Base-by-base conservation (phyloP, 208 protist genomes). In the Trypanosoma brucei region DNA sequence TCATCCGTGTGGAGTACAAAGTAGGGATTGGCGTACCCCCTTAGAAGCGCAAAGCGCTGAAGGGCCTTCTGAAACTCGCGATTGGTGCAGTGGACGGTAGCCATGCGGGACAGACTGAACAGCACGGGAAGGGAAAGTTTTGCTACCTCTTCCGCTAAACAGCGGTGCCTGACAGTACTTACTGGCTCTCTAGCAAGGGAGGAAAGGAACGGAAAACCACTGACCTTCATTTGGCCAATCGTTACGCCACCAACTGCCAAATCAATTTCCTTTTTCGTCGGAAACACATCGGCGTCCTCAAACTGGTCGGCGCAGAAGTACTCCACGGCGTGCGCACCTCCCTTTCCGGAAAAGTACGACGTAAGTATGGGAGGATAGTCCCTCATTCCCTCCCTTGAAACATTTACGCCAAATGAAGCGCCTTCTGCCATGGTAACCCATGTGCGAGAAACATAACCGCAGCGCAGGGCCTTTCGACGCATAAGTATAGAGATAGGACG, bases 301-400 rank as follows among this genome's bases (percentile, higher is more conserved):
- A 92, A 94, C 72, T 94, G 88, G 52, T 94, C 84, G 0, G 83
- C 81, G 70, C 88, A 94, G 75, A 81, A 92, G 55, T 81, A 90
- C 37, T 62, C 72, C 3, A 74, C 44, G 0, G 67, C 49, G 39
- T 68, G 66, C 6, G 68, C 39, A 2, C 79, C 70, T 11, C 72
- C 39, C 2, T 73, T 68, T 33, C 61, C 82, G 14, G 76, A 86
- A 51, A 86, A 85, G 63, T 65, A 60, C 48, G 31, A 66, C 36
- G 56, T 69, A 71, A 72, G 78, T 51, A 94, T 66, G 3, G 70
- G 51, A 33, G 83, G 81, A 8, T 48, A 69, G 56, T 91, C 78
- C 45, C 65, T 59, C 31, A 73, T 75, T 13, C 66, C 68, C 44
- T 77, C 70, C 1, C 71, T 62, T 33, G 62, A 48, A 45, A 94